Conservation (phyloP, 495 filamentous ascomycete species). For the Mycothermus thermophilus region DNA sequence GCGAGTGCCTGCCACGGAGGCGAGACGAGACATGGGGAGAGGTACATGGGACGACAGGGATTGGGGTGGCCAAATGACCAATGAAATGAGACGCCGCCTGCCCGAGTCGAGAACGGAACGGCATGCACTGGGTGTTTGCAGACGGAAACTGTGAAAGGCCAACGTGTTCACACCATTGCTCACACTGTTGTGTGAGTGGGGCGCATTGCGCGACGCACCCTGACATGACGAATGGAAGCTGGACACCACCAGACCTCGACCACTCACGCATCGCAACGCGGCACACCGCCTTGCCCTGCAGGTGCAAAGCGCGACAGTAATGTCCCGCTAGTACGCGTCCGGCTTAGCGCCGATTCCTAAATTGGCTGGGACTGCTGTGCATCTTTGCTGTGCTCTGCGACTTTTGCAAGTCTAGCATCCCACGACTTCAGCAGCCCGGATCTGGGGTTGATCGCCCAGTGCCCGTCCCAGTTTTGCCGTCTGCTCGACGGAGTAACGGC, state of each 20-base stretch:
- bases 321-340: neutral
- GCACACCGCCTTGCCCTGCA: conserved; percentile 8
- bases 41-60: no score
- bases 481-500: neutral
- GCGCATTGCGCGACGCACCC: conserved; percentile 2
- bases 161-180: conserved; percentile 5
- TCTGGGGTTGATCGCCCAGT: no score
- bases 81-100: conserved; percentile 10
- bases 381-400: no score
- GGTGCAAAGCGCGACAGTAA: neutral
- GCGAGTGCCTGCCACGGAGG: conserved; percentile 9
- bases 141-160: neutral
- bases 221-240: conserved; percentile 19
- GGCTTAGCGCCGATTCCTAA: no score
- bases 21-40: conserved; percentile 10
- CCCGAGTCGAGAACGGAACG: conserved; percentile 6
- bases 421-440: no score
- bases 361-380: no score
- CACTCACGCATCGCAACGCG: conserved; percentile 12
- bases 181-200: conserved; percentile 11
- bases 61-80: no score
- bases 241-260: no score
- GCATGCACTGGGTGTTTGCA: conserved; percentile 14
- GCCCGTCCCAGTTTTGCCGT: no score
- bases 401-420: no score